Percentiles rank a stretch among this genome's conserved stretches.
These are phyloP conservation scores for Datisca glomerata DNA, from an alignment of 306 rosid genomes.

Conservation along the genomic window DNA sequence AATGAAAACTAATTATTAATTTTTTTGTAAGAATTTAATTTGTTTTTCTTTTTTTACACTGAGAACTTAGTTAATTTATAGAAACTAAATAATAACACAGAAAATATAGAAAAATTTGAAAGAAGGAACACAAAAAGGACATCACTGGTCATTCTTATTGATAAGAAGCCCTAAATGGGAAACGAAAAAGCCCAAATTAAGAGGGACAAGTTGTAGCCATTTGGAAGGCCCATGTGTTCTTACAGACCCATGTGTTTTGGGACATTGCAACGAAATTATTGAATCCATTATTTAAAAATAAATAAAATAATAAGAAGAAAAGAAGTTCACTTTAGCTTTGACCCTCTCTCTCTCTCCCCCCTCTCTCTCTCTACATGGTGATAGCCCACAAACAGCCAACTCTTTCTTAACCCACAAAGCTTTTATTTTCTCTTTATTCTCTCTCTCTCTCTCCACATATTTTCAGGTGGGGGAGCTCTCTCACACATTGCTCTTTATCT, in stretches of 20 bases:
- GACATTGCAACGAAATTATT: slow-evolving; percentile 27
- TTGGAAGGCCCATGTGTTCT: slow-evolving; percentile 23
- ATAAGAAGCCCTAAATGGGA: not conserved
- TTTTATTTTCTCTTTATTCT: no score
- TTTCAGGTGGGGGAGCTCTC: slow-evolving; percentile 19
- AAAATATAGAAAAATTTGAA: not conserved
- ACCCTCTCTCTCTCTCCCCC: slow-evolving; percentile 8
- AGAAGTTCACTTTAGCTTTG: slow-evolving; percentile 22
- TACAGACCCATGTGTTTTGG: slow-evolving; percentile 23
- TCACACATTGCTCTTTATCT: slow-evolving; percentile 16
- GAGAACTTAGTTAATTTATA: no score
- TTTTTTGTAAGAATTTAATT: no score
- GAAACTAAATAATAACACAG: no score
- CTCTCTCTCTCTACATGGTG: not conserved
- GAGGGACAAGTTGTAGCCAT: slow-evolving; percentile 27
- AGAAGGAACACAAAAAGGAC: not conserved
- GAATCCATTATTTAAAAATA: slow-evolving; percentile 9
- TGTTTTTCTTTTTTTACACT: no score
- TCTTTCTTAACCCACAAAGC: no score
- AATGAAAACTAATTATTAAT: no score
- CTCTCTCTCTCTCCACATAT: slow-evolving; percentile 24
- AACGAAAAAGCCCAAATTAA: slow-evolving; percentile 4
- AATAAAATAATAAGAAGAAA: not conserved
- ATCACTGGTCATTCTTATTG: not conserved
- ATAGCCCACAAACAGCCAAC: slow-evolving; percentile 9